These are phyloP conservation scores for Mentha longifolia DNA, from an alignment of 257 asterid species.

Conservation along the genomic window DNA sequence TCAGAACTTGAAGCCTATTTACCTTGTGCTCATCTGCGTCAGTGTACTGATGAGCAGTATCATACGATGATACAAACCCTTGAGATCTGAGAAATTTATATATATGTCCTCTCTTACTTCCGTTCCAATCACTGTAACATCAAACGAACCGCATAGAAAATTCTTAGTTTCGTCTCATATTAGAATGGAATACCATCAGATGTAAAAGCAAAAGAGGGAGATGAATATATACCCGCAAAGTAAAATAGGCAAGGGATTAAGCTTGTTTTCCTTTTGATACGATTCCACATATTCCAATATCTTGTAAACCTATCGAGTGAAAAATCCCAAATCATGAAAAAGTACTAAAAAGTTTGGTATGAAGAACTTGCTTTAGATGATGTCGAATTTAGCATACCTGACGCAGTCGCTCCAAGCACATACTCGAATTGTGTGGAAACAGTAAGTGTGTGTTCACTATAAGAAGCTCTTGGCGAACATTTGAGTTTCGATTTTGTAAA, in stretches of 20 bases:
- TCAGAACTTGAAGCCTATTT: slow-evolving; percentile 2
- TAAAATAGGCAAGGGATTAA: slow-evolving; percentile 88
- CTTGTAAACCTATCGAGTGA: slow-evolving; percentile 73
- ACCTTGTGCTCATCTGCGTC: slow-evolving; percentile 99
- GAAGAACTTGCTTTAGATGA: neutral
- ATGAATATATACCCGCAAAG: slow-evolving; percentile 76
- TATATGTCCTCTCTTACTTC: slow-evolving; percentile 94
- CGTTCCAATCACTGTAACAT: slow-evolving; percentile 85
- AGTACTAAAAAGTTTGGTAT: neutral
- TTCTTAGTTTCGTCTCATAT: slow-evolving; percentile 21
- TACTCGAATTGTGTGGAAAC: slow-evolving; percentile 92
- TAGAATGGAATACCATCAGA: neutral
- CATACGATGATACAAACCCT: slow-evolving; percentile 95
- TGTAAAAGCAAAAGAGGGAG: neutral
- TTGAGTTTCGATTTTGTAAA: slow-evolving; percentile 49
- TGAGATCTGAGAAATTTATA: slow-evolving; percentile 95
- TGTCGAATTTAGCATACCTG: slow-evolving; percentile 58
- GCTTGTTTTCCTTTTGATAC: slow-evolving; percentile 84
- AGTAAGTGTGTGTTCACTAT: slow-evolving; percentile 93
- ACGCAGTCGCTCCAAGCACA: slow-evolving; percentile 91
- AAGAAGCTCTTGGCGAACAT: slow-evolving; percentile 81
- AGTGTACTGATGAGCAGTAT: slow-evolving; percentile 94
- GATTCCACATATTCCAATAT: slow-evolving; percentile 83
- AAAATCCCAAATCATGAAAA: slow-evolving; percentile 10
- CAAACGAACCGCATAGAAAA: slow-evolving; percentile 26